phyloP scores from a whole-genome alignment of 495 filamentous ascomycete species.

The Trichoderma gamsii region DNA sequence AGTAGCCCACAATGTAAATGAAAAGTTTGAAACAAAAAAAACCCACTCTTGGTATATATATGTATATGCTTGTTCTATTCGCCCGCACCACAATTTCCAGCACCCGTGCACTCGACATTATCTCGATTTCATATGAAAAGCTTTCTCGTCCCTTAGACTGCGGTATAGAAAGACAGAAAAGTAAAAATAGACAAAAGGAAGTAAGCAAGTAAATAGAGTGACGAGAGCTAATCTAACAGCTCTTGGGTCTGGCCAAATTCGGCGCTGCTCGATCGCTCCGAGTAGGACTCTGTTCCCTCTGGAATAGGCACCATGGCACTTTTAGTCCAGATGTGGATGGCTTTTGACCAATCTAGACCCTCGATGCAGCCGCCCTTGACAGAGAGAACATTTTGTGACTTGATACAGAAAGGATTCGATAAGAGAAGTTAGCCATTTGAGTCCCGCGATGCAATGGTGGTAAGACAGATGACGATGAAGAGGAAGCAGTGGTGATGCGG shows the following conservation, averaged over 20 bases:
- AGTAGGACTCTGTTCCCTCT: constrained; percentile 44
- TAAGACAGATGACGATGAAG: background rate
- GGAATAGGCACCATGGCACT: constrained; percentile 59
- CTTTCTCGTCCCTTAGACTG: background rate
- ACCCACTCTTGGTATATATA: background rate
- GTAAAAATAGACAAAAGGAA: background rate
- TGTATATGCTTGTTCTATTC: background rate
- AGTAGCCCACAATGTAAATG: background rate
- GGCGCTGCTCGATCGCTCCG: constrained; percentile 32
- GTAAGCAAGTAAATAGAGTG: background rate
- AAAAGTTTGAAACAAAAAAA: background rate
- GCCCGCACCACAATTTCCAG: background rate
- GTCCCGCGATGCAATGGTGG: background rate
- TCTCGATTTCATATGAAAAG: background rate
- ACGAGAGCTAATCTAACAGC: background rate
- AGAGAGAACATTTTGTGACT: constrained; percentile 47
- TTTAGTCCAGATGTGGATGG: constrained; percentile 58
- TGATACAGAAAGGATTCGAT: background rate
- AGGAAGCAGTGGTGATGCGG: background rate
- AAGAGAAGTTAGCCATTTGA: background rate
- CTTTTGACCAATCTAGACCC: constrained; percentile 48
- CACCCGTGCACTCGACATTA: background rate
- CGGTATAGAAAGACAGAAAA: background rate
- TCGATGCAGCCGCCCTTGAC: constrained; percentile 60
- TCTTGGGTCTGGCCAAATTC: background rate